Evolutionary conservation across 257 asterid species (phyloP).

Genomic region (Ehretia macrophylla): DNA sequence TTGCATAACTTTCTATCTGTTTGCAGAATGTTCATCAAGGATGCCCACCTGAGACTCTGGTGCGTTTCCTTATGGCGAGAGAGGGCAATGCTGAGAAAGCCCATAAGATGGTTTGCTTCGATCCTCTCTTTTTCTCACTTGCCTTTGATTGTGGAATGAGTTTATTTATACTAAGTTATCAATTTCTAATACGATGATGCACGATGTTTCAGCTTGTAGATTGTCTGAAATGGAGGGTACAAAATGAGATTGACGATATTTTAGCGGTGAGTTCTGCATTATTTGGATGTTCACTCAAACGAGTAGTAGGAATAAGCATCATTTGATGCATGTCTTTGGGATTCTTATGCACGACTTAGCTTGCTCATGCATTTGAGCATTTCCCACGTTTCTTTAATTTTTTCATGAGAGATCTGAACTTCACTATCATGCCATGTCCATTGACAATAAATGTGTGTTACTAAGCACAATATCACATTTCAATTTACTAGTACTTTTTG

Average conservation of each 20-base stretch:
- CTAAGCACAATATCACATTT: no score
- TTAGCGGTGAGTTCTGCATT: constrained; percentile 50
- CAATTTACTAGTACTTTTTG: no score
- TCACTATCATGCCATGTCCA: no score
- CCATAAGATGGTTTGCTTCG: constrained; percentile 53
- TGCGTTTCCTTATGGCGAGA: constrained; percentile 87
- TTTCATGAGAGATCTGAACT: no score
- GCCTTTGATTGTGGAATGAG: neutral
- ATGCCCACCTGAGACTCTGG: constrained; percentile 44
- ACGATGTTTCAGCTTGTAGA: constrained; percentile 57
- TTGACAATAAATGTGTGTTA: no score
- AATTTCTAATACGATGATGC: neutral
- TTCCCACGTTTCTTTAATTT: no score
- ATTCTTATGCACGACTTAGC: no score
- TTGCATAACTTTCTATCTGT: neutral
- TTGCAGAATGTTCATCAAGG: constrained; percentile 75
- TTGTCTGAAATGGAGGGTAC: constrained; percentile 79
- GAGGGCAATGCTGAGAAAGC: constrained; percentile 65
- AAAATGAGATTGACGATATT: constrained; percentile 67
- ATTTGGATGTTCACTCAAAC: no score
- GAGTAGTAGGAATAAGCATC: neutral
- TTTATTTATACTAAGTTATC: neutral
- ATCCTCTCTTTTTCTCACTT: neutral
- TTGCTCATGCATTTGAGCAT: no score
- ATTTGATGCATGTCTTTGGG: neutral